Conservation (phyloP, 495 filamentous ascomycete species). For the Penicillium turbatum region DNA sequence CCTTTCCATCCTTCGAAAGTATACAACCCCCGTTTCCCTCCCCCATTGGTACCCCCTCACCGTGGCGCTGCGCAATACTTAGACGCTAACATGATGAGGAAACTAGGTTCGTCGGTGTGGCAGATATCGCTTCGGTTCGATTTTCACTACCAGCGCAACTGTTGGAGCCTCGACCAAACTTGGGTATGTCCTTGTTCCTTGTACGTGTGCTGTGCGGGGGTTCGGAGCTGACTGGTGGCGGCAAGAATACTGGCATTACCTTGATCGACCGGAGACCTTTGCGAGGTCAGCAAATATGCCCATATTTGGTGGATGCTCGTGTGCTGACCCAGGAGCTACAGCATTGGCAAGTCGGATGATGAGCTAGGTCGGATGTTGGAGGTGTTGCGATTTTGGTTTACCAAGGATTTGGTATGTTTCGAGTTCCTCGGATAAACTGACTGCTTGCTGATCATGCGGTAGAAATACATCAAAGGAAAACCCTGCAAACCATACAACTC, state of each 20-base stretch:
- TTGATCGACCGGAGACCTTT: slow-evolving; percentile 94
- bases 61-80: not conserved
- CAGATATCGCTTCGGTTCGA: slow-evolving; percentile 90
- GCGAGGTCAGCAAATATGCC: slow-evolving; percentile 53
- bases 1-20: slow-evolving; percentile 77
- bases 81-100: slow-evolving; percentile 19
- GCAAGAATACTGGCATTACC: slow-evolving; percentile 95
- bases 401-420: slow-evolving; percentile 75
- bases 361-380: slow-evolving; percentile 87
- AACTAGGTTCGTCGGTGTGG: slow-evolving; percentile 81
- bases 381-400: slow-evolving; percentile 95
- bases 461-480: slow-evolving; percentile 98
- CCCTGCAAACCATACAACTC: slow-evolving; percentile 99
- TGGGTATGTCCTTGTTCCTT: slow-evolving; percentile 50
- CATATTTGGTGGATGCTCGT: slow-evolving; percentile 17
- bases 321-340: slow-evolving; percentile 43
- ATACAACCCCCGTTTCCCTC: slow-evolving; percentile 27
- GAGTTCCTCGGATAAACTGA: not conserved
- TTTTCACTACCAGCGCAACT: slow-evolving; percentile 96
- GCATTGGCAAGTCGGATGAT: slow-evolving; percentile 92
- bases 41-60: not conserved
- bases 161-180: slow-evolving; percentile 89
- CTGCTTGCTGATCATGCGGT: slow-evolving; percentile 17
- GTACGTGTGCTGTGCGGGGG: not conserved
- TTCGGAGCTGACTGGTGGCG: slow-evolving; percentile 17